Base-by-base conservation (phyloP, 345 rosid species). In the Raphanus sativus region DNA sequence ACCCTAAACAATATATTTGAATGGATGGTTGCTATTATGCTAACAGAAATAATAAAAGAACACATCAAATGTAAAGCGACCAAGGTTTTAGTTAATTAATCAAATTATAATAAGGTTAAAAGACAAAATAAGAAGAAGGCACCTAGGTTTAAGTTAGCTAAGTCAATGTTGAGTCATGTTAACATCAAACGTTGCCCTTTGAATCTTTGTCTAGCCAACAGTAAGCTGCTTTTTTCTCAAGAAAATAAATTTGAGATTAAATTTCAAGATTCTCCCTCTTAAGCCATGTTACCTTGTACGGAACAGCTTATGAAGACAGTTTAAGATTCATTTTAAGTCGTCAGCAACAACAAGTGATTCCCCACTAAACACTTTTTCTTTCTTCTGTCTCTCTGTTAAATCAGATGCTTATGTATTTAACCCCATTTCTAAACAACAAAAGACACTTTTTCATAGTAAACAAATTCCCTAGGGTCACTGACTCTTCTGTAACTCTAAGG, bases 371-470 rank as follows among this genome's bases (percentile, higher is more conserved):
- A 71, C 24, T 52, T 52, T 52, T 52, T 50, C 76, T 71, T 58
- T 78, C 48, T 33, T 67, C 25, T 59, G 77, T 73, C 81, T 79
- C 82, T 67, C 77, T 72, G 69, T 78, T 78, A 67, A 72, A 65
- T 71, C 59, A 77, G 81, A 78, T 78, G 81, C 81, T 78, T 78
- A 73, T 74, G 54, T 48, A 79, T 70, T 69, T 38, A 72, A 71
- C 32, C 55, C 69, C 66, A 72, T 36, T 78, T 58, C 65, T 71
- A 66, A 78, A 66, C 76, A 48, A 71, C 72, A 65, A 59, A 73
- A 73, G 78, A 79, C 78, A 62, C 82, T 68, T 42, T 26, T 32
- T 71, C 76, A 48, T 36, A 72, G 73, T 79, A 73, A 73, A 79
- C 70, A 68, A 74, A 79, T 73, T 8, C 66, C 65, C 55, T 78